Conservation (phyloP, 1,284 basidiomycete genomes). For the Puccinia novopanici region DNA sequence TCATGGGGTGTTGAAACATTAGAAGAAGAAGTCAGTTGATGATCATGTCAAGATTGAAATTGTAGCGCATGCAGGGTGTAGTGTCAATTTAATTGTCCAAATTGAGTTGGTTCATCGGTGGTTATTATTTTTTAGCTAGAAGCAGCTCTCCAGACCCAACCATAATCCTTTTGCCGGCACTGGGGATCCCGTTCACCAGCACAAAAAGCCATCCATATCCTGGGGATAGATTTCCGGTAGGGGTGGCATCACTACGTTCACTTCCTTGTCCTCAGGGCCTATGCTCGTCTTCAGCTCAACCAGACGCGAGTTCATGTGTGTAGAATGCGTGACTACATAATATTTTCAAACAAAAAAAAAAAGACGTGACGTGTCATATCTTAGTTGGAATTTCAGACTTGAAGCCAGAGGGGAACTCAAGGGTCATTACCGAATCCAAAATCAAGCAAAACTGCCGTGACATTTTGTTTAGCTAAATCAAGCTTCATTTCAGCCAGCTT, state of each 20-base stretch:
- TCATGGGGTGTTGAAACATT: no score
- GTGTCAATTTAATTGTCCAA: no score
- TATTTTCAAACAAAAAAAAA: background rate
- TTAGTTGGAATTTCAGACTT: background rate
- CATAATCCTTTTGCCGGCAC: slow-evolving; percentile 69
- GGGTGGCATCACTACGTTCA: slow-evolving; percentile 67
- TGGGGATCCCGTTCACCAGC: slow-evolving; percentile 71
- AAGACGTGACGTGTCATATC: background rate
- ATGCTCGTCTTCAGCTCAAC: slow-evolving; percentile 66
- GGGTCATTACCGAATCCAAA: slow-evolving; percentile 51
- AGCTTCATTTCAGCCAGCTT: background rate
- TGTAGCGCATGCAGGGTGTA: no score
- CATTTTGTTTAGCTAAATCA: slow-evolving; percentile 11
- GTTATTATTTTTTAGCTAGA: background rate
- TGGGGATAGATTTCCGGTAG: slow-evolving; percentile 71
- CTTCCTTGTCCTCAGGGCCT: slow-evolving; percentile 60
- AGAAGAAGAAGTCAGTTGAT: no score
- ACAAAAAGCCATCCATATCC: slow-evolving; percentile 78
- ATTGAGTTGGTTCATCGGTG: no score
- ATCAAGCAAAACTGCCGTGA: slow-evolving; percentile 50
- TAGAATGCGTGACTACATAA: slow-evolving; percentile 57
- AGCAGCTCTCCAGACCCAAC: slow-evolving; percentile 64
- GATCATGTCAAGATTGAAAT: no score
- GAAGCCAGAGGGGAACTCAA: background rate
- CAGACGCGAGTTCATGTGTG: slow-evolving; percentile 74